Conservation (phyloP, 208 protist genomes). For the Leishmania guyanensis region DNA sequence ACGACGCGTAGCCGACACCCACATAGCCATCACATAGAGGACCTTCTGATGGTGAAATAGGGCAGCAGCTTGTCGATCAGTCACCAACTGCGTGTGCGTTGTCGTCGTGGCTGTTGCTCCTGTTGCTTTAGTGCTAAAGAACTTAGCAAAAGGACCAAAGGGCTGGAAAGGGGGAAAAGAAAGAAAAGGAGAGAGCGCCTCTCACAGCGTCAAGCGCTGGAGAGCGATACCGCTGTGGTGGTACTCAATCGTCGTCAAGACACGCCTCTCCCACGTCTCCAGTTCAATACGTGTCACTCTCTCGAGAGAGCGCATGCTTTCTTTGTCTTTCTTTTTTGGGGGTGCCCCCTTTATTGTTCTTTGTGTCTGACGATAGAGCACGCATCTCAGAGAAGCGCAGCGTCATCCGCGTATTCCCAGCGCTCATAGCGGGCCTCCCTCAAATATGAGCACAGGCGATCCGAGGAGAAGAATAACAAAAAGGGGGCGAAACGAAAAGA, state of each 20-base stretch:
- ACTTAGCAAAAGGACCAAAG: not conserved
- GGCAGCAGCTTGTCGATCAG: not conserved
- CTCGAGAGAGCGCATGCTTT: not conserved
- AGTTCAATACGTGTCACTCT: not conserved
- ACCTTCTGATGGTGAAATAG: not conserved
- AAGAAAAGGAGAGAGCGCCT: not conserved
- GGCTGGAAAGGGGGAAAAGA: not conserved
- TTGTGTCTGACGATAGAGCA: not conserved
- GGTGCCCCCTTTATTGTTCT: not conserved
- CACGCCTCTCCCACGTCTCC: not conserved
- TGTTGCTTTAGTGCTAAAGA: not conserved
- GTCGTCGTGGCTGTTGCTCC: not conserved
- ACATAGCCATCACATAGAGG: not conserved
- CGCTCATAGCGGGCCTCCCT: not conserved
- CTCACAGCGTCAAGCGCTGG: not conserved
- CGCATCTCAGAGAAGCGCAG: not conserved
- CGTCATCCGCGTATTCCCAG: not conserved
- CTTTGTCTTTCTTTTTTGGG: too few relatives aligned
- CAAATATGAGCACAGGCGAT: not conserved
- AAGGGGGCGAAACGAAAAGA: not conserved
- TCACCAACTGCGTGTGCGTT: not conserved
- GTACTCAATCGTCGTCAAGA: not conserved
- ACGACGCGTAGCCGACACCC: not conserved
- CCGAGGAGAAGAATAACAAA: not conserved
- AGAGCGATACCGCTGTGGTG: not conserved